Base-by-base conservation (phyloP, 768 basidiomycete genomes). In the Chlorophyllum brunneum region DNA sequence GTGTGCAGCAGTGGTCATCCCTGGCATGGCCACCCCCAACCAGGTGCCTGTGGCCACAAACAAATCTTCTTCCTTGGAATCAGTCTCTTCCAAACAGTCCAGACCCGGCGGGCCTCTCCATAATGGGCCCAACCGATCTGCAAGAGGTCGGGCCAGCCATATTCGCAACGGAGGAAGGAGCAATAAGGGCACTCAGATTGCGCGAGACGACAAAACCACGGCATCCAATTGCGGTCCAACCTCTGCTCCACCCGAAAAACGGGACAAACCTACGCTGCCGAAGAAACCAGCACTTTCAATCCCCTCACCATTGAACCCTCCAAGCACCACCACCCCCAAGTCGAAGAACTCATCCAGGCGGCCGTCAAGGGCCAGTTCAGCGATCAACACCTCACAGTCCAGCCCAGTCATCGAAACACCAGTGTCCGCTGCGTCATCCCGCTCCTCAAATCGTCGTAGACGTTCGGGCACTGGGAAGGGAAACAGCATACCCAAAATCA, bases 401-500 rank as follows among this genome's bases (percentile, higher is more conserved):
- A 51, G 58, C 16, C 51, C 48, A 55, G 29, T 47, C 57, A 24
- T 48, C 58, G 23, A 65, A 59, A 38, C 65, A 59, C 48, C 64
- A 15, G 53, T 61, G 20, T 56, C 62, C 23, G 36, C 64, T 24
- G 50, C 65, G 1, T 63, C 76, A 8, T 63, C 78, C 41, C 77
- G 74, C 39, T 66, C 74, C 13, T 56, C 73, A 15, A 71, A 73
- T 55, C 78, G 79, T 38, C 75, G 80, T 40, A 76, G 73, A 58
- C 79, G 81, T 36, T 72, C 80, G 43, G 76, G 75, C 51, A 63
- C 66, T 34, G 58, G 64, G 48, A 73, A 70, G 58, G 54, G 56
- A 4, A 57, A 59, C 27, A 54, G 60, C 45, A 55, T 60, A 9
- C 61, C 69, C 23, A 71, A 70, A 54, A 67, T 68, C 38, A 63